These are phyloP conservation scores for Silene coronaria DNA, from an alignment of 179 eudicot species.

Conservation along the genomic window DNA sequence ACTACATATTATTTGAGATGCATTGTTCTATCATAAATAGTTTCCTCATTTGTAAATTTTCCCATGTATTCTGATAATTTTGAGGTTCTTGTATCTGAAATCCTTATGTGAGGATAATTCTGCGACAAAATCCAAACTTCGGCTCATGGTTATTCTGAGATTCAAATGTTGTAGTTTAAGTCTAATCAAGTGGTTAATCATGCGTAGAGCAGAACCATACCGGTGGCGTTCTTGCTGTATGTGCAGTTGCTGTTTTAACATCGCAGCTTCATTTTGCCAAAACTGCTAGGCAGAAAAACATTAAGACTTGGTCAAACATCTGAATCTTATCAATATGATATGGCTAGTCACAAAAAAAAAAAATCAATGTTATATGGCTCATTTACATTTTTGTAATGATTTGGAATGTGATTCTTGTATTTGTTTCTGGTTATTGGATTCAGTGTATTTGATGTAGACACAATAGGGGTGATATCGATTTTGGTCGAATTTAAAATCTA, in stretches of 20 bases:
- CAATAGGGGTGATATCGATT: neutral
- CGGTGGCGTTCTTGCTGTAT: conserved; percentile 34
- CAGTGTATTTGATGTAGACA: neutral
- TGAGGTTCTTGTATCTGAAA: neutral
- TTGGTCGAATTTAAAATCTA: too few species aligned
- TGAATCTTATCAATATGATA: too few species aligned
- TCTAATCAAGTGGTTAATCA: neutral
- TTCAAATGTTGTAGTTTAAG: neutral
- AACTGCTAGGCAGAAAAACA: conserved; percentile 22
- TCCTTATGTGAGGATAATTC: neutral
- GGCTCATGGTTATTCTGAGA: neutral
- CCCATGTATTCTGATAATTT: neutral
- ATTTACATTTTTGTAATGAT: neutral
- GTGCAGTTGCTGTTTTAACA: conserved; percentile 33
- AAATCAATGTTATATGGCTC: neutral
- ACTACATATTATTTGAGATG: neutral
- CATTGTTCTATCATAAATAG: neutral
- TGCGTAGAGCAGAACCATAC: conserved; percentile 21
- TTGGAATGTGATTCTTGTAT: neutral
- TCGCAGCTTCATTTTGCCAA: conserved; percentile 38
- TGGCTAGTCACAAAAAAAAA: too few species aligned
- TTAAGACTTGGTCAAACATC: conserved; percentile 5
- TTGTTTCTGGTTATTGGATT: neutral
- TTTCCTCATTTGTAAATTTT: neutral
- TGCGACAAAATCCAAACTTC: neutral